Evolutionary conservation across 148 eudicot species (phyloP).

Genomic region (Bassia scoparia): DNA sequence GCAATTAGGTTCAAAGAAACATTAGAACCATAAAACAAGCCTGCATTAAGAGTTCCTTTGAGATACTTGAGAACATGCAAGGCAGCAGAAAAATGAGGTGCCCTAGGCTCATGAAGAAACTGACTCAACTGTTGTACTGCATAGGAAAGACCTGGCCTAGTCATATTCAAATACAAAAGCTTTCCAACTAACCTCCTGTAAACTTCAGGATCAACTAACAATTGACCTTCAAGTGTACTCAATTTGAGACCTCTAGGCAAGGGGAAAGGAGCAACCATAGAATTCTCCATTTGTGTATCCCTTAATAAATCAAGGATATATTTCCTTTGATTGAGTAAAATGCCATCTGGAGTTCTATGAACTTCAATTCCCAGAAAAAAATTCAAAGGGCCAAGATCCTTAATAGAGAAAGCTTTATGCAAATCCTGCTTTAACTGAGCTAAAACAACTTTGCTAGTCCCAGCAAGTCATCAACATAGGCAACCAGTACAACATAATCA

Average conservation of each 20-base stretch:
- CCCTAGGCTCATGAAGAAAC: not conserved
- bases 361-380: not conserved
- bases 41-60: too few relatives aligned
- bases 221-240: not conserved
- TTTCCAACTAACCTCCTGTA: not conserved
- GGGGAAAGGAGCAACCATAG: not conserved
- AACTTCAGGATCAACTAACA: not conserved
- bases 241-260: not conserved
- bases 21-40: too few relatives aligned
- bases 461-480: not conserved
- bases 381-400: not conserved
- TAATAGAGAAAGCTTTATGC: too few relatives aligned
- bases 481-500: not conserved
- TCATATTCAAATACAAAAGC: not conserved
- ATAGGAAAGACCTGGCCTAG: not conserved
- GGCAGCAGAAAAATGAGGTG: not conserved
- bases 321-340: not conserved
- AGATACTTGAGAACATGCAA: not conserved
- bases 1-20: too few relatives aligned
- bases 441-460: not conserved
- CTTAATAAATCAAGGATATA: not conserved
- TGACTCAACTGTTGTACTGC: not conserved
- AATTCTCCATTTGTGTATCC: not conserved
- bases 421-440: not conserved
- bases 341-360: not conserved